Base-by-base conservation (phyloP, 345 rosid species). In the Boechera stricta region DNA sequence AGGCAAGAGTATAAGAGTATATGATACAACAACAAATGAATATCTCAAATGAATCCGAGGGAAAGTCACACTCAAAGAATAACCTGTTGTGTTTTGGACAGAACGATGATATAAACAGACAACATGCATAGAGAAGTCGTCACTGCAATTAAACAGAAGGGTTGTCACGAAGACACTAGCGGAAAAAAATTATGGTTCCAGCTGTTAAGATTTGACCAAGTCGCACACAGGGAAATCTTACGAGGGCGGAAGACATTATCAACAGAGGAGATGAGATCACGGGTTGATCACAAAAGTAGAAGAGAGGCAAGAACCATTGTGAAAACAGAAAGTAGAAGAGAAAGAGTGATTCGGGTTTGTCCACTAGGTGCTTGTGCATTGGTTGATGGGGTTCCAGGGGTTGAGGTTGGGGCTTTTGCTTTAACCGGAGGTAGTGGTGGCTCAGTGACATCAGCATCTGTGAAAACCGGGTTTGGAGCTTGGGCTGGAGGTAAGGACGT, bases 401-500 rank as follows among this genome's bases (percentile, higher is more conserved):
- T 6, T 64, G 97, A 36, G 87, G 97, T 42, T 87, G 96, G 84
- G 84, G 9, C 42, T 51, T 60, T 1, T 0, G 7, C 72, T 49
- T 35, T 10, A 32, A 76, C 72, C 0, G 83, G 57, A 16, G 94
- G 91, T 77, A 94, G 80, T 10, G 96, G 93, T 44, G 92, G 55
- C 83, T 90, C 97, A 0, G 7, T 51, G 2, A 94, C 86, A 68
- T 92, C 97, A 38, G 75, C 55, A n/a, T 71, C 90, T 0, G 78
- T 70, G 69, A 94, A 83, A 57, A 84, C 69, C 1, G 90, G 93
- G 49, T 32, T 75, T 28, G 93, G 98, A 65, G 97, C 88, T 81
- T 83, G 49, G 31, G 90, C 91, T 35, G 97, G 98, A 45, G 94
- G 94, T 64, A 89, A 2, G 48, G 49, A 42, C 0, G 0, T 1